These are phyloP conservation scores for Emericellopsis terricola DNA, from an alignment of 495 filamentous ascomycete species.

Conservation along the genomic window DNA sequence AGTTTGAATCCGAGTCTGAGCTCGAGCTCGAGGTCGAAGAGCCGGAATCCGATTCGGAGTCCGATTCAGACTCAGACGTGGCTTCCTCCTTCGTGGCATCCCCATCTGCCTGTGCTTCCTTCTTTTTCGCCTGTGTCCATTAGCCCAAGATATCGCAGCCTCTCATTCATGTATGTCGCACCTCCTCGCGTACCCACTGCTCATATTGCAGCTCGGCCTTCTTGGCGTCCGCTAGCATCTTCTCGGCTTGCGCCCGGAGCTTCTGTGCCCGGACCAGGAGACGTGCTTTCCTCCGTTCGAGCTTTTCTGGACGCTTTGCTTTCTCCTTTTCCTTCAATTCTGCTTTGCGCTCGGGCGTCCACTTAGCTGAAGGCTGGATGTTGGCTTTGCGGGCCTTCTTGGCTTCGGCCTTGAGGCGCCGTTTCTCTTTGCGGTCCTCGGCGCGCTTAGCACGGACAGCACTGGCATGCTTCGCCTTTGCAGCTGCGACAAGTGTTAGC, in stretches of 20 bases:
- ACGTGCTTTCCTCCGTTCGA: slow-evolving; percentile 6
- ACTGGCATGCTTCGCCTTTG: too few relatives aligned
- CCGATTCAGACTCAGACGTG: too few relatives aligned
- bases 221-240: slow-evolving; percentile 1
- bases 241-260: neutral
- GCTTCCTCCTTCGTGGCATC: neutral
- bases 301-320: slow-evolving; percentile 7
- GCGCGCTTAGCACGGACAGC: too few relatives aligned
- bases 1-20: slow-evolving; percentile 4
- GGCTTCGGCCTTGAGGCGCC: slow-evolving; percentile 15
- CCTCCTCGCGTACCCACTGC: too few relatives aligned
- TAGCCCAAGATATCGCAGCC: too few relatives aligned
- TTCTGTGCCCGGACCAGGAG: neutral
- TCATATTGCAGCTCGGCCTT: slow-evolving; percentile 15
- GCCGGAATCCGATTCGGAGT: neutral
- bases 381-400: slow-evolving; percentile 14
- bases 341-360: slow-evolving; percentile 10
- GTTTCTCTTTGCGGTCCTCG: slow-evolving; percentile 12
- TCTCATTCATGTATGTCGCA: too few relatives aligned
- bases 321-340: slow-evolving; percentile 11
- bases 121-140: slow-evolving; percentile 1
- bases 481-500: too few relatives aligned
- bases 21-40: slow-evolving; percentile 1
- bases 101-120: neutral
- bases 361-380: slow-evolving; percentile 8